Base-by-base conservation (phyloP, 148 eudicot species). In the Rhododendron williamsianum region DNA sequence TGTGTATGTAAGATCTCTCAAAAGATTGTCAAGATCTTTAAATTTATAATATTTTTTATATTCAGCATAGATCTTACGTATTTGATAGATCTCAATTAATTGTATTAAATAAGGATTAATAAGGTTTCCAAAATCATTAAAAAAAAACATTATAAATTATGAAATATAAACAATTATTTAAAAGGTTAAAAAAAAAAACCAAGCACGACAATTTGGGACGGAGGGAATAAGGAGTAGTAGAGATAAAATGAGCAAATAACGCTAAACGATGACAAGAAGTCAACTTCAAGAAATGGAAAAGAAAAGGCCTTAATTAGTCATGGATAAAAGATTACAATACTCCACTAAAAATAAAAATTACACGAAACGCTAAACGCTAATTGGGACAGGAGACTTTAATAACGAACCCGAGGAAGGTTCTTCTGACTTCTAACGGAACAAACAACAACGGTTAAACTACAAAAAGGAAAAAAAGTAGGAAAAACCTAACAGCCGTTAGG, bases 401-500 rank as follows among this genome's bases (percentile, higher is more conserved):
- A 54, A 54, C 23, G 67, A 21, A 82, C 73, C 73, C 72, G 56
- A 45, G 84, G 76, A n/a, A 25, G 23, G 84, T 7, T 41, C 45
- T 27, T 41, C 54, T 46, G 25, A 65, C 30, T 65, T 65, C 72
- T n/a, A 52, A 36, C 87, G 51, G 72, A 33, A 74, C 35, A 60
- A 46, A 56, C 35, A 60, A 10, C 46, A 60, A 10, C 16, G 82
- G 77, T 8, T 78, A 19, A 51, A 27, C 77, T 54, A 27, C 36
- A 21, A 35, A 54, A 18, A 3, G 0, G 18, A 79, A 6, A 13
- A 80, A 43, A 45, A 6, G 76, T 35, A 82, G 3, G 3, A 41
- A 12, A 11, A 41, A 2, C 12, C 45, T 41, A 41, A 38, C 16
- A 81, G 83, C 95, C 94, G 90, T 93, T 91, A 83, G 90, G 89